Evolutionary conservation across 371 early-diverging fungal species (phyloP).

Genomic region (Mucor velutinosus): DNA sequence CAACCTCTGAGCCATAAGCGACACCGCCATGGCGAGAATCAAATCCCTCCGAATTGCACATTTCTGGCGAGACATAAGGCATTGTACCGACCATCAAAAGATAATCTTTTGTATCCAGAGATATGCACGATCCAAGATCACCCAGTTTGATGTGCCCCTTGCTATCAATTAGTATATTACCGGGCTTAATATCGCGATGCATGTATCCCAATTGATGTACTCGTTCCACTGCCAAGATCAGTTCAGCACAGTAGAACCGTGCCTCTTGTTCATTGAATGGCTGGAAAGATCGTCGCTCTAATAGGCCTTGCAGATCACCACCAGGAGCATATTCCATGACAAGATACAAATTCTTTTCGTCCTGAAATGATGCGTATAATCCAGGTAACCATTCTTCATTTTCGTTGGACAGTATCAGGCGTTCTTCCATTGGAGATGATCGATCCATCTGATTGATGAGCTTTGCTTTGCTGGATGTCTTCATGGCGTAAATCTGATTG

Average conservation of each 20-base stretch:
- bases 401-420: conserved; percentile 76
- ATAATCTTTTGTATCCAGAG: conserved; percentile 27
- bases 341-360: conserved; percentile 82
- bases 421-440: conserved; percentile 90
- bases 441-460: conserved; percentile 85
- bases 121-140: conserved; percentile 87
- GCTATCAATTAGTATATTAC: conserved; percentile 77
- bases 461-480: conserved; percentile 87
- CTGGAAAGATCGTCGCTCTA: conserved; percentile 76
- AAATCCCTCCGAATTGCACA: conserved; percentile 36
- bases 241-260: conserved; percentile 95
- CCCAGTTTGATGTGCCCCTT: conserved; percentile 86
- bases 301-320: conserved; percentile 93
- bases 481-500: conserved; percentile 93
- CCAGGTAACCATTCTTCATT: conserved; percentile 79
- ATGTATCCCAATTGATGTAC: conserved; percentile 95
- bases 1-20: conserved; percentile 93
- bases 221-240: conserved; percentile 87
- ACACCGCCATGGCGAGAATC: conserved; percentile 57
- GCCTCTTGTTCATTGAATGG: conserved; percentile 87
- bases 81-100: conserved; percentile 83
- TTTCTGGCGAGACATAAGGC: conserved; percentile 96
- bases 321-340: conserved; percentile 98
- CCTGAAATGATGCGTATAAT: conserved; percentile 94
- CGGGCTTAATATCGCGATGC: conserved; percentile 90